These are phyloP conservation scores for Rosa hybrid DNA, from an alignment of 331 rosid genomes.

Conservation along the genomic window DNA sequence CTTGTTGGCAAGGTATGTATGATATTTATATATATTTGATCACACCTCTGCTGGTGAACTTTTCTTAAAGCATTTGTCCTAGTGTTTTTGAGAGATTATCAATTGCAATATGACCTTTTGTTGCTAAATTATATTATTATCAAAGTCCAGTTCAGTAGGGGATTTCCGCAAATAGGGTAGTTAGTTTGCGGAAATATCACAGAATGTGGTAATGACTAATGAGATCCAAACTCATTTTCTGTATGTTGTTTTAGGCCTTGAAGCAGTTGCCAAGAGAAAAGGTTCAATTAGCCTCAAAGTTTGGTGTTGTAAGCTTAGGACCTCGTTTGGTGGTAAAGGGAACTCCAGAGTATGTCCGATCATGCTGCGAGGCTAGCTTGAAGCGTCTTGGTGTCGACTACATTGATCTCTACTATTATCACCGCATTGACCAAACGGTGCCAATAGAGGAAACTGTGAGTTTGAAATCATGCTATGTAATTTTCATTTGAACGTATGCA, in stretches of 20 bases:
- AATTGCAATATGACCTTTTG: no score
- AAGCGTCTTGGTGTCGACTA: constrained; percentile 66
- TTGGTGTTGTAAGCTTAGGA: constrained; percentile 47
- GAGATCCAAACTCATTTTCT: no score
- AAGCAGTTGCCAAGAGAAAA: constrained; percentile 63
- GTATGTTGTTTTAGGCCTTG: constrained; percentile 35
- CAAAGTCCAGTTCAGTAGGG: no score
- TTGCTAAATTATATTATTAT: no score
- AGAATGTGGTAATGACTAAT: no score
- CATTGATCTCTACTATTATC: constrained; percentile 83
- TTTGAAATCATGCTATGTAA: not conserved
- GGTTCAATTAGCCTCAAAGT: constrained; percentile 67
- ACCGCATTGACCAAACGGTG: constrained; percentile 61
- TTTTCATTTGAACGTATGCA: not conserved
- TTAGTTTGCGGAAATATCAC: no score
- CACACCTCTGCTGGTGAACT: no score
- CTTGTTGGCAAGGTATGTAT: no score
- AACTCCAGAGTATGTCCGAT: constrained; percentile 65
- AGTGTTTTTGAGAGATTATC: no score
- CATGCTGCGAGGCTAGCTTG: constrained; percentile 70
- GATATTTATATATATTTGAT: no score
- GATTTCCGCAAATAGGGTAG: no score
- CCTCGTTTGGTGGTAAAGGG: constrained; percentile 38
- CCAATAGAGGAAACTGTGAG: constrained; percentile 82
- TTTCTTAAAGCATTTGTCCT: no score